Percentiles rank a stretch among this genome's conserved stretches.
Conservation (phyloP, 2,329 filamentous ascomycete species). For the Stagonosporopsis rhizophila region DNA sequence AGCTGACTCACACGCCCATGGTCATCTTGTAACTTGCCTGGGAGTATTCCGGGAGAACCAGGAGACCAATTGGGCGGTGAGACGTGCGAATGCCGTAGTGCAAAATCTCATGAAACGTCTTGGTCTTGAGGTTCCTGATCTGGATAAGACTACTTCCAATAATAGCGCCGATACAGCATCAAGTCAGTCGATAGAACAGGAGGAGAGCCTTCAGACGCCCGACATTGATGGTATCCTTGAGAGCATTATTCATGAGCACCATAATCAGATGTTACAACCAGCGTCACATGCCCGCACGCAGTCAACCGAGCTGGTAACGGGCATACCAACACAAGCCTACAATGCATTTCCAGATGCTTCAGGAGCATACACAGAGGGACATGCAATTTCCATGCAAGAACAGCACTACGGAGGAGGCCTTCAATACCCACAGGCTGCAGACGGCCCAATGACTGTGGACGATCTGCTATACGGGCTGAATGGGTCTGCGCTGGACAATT, state of each 20-base stretch:
- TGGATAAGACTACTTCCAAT: conserved; percentile 11
- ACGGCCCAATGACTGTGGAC: conserved; percentile 25
- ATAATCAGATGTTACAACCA: conserved; percentile 8
- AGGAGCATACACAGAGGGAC: not conserved
- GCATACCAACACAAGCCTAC: not conserved
- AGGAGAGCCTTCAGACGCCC: conserved; percentile 37
- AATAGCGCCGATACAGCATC: conserved; percentile 2
- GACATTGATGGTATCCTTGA: conserved; percentile 54
- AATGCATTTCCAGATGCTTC: not conserved
- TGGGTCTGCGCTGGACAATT: conserved; percentile 32
- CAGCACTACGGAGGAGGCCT: not conserved
- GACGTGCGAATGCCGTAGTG: conserved; percentile 55
- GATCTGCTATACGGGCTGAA: conserved; percentile 37
- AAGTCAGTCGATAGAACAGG: conserved; percentile 20
- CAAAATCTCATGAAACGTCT: conserved; percentile 56
- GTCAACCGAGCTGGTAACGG: not conserved
- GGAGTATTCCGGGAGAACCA: conserved; percentile 58
- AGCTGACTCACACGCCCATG: conserved; percentile 47
- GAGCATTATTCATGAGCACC: conserved; percentile 49
- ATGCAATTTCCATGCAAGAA: not conserved
- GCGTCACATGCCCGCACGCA: not conserved
- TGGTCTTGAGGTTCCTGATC: conserved; percentile 17
- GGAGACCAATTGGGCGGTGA: conserved; percentile 59
- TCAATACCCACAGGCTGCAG: conserved; percentile 5
- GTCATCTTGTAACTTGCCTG: conserved; percentile 53